Evolutionary conservation across 202 grass and related monocot species (phyloP).

Genomic region (Setaria viridis): DNA sequence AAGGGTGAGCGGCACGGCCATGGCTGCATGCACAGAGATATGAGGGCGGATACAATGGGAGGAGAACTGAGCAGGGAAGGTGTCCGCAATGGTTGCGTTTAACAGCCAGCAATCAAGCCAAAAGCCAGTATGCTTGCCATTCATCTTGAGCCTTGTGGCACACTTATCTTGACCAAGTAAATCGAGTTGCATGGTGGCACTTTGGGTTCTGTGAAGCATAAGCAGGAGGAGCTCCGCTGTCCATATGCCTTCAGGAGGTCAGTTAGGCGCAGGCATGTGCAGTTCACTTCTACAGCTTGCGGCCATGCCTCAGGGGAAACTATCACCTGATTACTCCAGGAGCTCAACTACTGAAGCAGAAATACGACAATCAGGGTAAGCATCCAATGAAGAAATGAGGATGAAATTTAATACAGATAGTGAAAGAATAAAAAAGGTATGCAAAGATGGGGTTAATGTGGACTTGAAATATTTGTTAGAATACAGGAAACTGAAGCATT

Average conservation of each 20-base stretch:
- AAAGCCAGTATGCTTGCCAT: slow-evolving; percentile 47
- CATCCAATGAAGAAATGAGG: neutral
- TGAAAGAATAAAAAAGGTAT: neutral
- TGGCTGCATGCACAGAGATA: no score
- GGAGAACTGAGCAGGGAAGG: no score
- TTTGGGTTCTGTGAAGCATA: slow-evolving; percentile 4
- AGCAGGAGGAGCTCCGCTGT: no score
- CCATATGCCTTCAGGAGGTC: neutral
- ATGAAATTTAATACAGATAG: neutral
- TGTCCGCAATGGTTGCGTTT: no score
- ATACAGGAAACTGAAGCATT: neutral
- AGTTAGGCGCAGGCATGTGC: neutral
- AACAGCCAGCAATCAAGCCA: no score
- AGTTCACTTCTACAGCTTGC: no score
- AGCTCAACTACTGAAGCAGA: neutral
- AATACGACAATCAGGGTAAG: neutral
- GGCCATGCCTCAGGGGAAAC: neutral
- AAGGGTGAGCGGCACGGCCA: no score
- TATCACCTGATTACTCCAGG: neutral
- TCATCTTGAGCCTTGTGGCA: slow-evolving; percentile 67
- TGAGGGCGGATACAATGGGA: no score
- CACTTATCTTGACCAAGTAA: slow-evolving; percentile 62
- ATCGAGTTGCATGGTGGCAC: slow-evolving; percentile 35
- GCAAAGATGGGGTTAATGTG: neutral
- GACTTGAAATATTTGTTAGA: neutral